Evolutionary conservation across 805 yeast genomes (phyloP).

Genomic region (Brettanomyces bruxellensis): DNA sequence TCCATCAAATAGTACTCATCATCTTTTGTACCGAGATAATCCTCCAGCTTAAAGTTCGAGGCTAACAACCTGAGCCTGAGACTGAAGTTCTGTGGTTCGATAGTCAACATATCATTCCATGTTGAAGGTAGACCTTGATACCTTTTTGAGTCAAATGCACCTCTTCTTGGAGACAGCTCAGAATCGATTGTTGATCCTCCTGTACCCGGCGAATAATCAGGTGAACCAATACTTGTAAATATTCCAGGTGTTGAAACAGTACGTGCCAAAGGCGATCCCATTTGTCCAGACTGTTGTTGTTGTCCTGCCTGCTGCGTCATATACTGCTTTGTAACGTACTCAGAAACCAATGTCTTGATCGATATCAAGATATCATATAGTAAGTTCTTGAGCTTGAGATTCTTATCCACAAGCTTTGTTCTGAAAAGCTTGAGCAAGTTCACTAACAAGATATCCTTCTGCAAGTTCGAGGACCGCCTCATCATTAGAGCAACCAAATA

Average conservation of each 20-base stretch:
- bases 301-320: slow-evolving; percentile 6
- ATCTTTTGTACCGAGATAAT: slow-evolving; percentile 15
- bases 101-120: slow-evolving; percentile 13
- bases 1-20: slow-evolving; percentile 13
- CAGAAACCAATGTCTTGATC: slow-evolving; percentile 32
- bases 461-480: slow-evolving; percentile 29
- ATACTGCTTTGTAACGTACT: slow-evolving; percentile 11
- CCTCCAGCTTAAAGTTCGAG: slow-evolving; percentile 15
- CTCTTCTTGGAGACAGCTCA: background rate
- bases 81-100: slow-evolving; percentile 25
- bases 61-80: slow-evolving; percentile 20
- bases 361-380: slow-evolving; percentile 52
- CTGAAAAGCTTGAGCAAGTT: slow-evolving; percentile 38
- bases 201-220: background rate
- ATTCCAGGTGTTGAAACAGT: background rate
- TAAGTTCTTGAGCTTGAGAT: slow-evolving; percentile 44
- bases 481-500: slow-evolving; percentile 38
- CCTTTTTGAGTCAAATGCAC: background rate
- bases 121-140: slow-evolving; percentile 1
- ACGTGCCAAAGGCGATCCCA: background rate
- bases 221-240: background rate
- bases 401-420: slow-evolving; percentile 31
- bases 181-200: background rate
- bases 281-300: slow-evolving; percentile 2
- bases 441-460: slow-evolving; percentile 37